Evolutionary conservation across 2,329 filamentous ascomycete genomes (phyloP).

Genomic region (Coniochaeta pulveracea): DNA sequence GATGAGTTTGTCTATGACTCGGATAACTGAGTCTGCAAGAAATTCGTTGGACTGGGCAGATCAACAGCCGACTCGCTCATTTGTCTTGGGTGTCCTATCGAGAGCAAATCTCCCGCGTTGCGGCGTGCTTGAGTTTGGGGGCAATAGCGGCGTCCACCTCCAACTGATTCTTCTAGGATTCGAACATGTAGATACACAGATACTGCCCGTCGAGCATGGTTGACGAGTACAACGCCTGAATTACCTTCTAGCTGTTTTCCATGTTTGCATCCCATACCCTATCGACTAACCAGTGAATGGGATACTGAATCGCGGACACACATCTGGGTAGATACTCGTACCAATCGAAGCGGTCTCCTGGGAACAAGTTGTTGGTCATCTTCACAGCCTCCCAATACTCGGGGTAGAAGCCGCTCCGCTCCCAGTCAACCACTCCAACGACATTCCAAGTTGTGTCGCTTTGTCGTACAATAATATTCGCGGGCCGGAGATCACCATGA

Average conservation of each 20-base stretch:
- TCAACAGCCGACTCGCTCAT: no score
- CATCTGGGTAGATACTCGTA: neutral
- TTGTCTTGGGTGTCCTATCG: no score
- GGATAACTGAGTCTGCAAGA: no score
- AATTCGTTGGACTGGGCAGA: no score
- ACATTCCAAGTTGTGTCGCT: neutral
- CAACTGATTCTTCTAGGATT: no score
- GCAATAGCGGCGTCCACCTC: no score
- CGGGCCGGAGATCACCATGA: constrained; percentile 3
- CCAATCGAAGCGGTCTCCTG: neutral
- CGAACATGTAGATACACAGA: no score
- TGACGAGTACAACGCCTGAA: neutral
- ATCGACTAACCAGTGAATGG: constrained; percentile 5
- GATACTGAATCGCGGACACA: neutral
- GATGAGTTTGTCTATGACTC: neutral
- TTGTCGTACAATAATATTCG: constrained; percentile 1
- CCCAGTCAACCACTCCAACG: neutral
- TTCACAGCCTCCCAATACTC: constrained; percentile 1
- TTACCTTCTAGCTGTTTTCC: neutral
- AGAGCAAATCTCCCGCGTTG: no score
- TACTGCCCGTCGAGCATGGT: no score
- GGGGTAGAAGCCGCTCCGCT: neutral
- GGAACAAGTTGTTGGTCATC: neutral
- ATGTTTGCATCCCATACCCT: neutral
- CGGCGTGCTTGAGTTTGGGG: no score